These are phyloP conservation scores for Rhizoclosmatium sp. DNA, from an alignment of 192 early-diverging fungal species.

Conservation along the genomic window DNA sequence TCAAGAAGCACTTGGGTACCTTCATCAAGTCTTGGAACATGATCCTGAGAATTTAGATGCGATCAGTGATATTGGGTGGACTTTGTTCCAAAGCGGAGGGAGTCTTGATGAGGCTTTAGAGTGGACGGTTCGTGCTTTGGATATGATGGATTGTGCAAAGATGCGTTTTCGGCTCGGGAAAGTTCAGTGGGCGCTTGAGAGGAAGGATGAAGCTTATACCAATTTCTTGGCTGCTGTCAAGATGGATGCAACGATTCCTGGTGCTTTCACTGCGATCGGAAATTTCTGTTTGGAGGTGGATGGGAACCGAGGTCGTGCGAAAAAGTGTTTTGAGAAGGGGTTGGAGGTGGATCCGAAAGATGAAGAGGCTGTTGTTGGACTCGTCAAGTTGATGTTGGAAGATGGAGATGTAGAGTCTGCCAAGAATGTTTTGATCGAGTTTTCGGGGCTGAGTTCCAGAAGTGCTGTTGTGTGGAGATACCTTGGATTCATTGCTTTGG, in stretches of 20 bases:
- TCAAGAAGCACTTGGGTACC: not conserved
- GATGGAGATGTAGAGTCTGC: slow-evolving; percentile 57
- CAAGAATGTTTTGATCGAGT: slow-evolving; percentile 54
- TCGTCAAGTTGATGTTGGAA: slow-evolving; percentile 70
- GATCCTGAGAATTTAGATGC: slow-evolving; percentile 11
- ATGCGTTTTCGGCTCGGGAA: slow-evolving; percentile 74
- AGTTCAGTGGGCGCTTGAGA: slow-evolving; percentile 80
- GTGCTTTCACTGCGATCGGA: slow-evolving; percentile 82
- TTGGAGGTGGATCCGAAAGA: slow-evolving; percentile 73
- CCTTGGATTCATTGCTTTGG: slow-evolving; percentile 78
- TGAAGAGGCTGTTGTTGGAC: slow-evolving; percentile 67
- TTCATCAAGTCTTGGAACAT: not conserved
- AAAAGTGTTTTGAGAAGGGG: slow-evolving; percentile 84
- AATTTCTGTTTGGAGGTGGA: slow-evolving; percentile 78
- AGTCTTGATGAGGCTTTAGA: not conserved
- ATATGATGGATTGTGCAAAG: slow-evolving; percentile 48
- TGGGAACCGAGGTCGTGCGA: slow-evolving; percentile 72
- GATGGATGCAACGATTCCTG: slow-evolving; percentile 63
- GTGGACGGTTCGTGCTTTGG: not conserved
- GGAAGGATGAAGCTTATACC: slow-evolving; percentile 59
- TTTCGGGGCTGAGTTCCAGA: slow-evolving; percentile 50
- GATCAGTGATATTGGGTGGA: slow-evolving; percentile 28
- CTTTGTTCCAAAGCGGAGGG: not conserved
- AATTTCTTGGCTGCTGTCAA: slow-evolving; percentile 78
- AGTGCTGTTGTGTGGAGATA: slow-evolving; percentile 81